Evolutionary conservation across 106 monocot genomes (phyloP), one percentile per base, ranked within the genome.

Genomic region (Agapanthus africanus): DNA sequence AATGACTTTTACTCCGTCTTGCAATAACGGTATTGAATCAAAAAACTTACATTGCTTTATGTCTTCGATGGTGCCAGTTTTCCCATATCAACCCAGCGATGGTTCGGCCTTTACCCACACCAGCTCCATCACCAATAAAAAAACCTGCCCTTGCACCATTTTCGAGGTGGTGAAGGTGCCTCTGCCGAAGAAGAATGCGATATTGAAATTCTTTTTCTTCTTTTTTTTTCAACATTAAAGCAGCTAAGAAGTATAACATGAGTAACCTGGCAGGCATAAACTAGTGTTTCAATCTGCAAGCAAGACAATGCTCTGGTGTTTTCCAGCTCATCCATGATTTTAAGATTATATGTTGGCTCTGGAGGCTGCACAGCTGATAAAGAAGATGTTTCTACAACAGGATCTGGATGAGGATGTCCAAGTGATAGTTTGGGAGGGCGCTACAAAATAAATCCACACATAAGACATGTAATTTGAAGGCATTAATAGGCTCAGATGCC

Each of bases 111-210:
- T 99, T 99, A 74, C 99, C 99, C 69, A 99, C 93, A 77, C 99
- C 99, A 79, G 99, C 99, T 57, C 99, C 99, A 74, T 99, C 99
- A 77, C 99, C 99, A 81, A 99, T 78, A 79, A 99, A 99, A 73
- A 93, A 99, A 6, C 92, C 99, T 40, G 99, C 99, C 65, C 99
- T 84, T 62, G 84, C 73, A 73, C 99, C 81, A 87, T 78, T 83
- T 78, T 79, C 71, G 40, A 99, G 84, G 75, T 99, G 87, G 21
- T 92, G 92, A 76, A 79, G 84, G 64, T 99, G 99, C 71, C 90
- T 80, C 99, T 99, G 76, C 37, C 59, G 76, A 21, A 49, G 27
- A 66, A 11, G 66, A 19, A 44, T 6, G 18, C 36, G 33, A 33
- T 35, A 15, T 19, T 36, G 23, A 61, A 59, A 32, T 28, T 56